These are phyloP conservation scores for Wickerhamomyces pijperi DNA, from an alignment of 805 yeast genomes.

Conservation along the genomic window DNA sequence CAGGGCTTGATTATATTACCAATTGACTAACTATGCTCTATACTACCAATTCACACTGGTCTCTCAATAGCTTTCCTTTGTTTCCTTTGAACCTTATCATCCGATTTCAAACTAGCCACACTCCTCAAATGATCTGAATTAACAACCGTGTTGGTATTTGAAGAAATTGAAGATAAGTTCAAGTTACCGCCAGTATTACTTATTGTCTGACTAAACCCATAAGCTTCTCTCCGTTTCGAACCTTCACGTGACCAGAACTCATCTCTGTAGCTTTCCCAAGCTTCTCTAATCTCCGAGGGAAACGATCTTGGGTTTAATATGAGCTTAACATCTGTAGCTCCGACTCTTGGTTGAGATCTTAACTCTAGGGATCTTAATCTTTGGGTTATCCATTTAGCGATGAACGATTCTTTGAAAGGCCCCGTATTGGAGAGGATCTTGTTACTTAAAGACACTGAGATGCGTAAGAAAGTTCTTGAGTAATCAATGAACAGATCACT, in stretches of 20 bases:
- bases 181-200: too few relatives aligned
- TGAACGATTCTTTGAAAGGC: conserved; percentile 5
- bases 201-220: too few relatives aligned
- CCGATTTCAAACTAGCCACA: neutral
- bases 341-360: conserved; percentile 49
- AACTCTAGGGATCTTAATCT: conserved; percentile 16
- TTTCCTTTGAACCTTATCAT: conserved; percentile 2
- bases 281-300: conserved; percentile 74
- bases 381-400: conserved; percentile 5
- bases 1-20: too few relatives aligned
- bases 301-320: conserved; percentile 76
- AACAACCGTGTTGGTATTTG: neutral
- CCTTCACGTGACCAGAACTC: conserved; percentile 91
- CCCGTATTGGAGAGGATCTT: conserved; percentile 4
- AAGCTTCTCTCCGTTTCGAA: conserved; percentile 45
- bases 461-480: conserved; percentile 19
- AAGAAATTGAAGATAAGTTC: too few relatives aligned
- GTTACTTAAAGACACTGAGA: conserved; percentile 10
- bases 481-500: conserved; percentile 26
- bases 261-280: conserved; percentile 88
- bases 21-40: too few relatives aligned
- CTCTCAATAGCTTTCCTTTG: conserved; percentile 4
- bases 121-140: neutral
- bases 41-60: too few relatives aligned
- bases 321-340: conserved; percentile 69